A percentile compares a stretch with the other conserved stretches of the same genome.
Conservation (phyloP, 2,329 filamentous ascomycete species). For the Niveomyces coronatus region DNA sequence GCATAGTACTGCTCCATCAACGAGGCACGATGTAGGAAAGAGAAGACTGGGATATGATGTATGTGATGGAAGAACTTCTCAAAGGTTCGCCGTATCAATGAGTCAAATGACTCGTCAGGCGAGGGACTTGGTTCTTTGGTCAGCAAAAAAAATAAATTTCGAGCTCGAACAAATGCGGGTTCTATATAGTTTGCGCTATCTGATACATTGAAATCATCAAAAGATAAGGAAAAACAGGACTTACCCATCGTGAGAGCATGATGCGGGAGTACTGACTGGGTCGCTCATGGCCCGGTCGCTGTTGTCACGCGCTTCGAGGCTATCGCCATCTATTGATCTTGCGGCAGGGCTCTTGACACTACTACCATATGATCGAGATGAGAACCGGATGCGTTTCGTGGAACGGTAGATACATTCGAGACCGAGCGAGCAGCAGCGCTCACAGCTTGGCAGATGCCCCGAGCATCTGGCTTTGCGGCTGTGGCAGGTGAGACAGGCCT, state of each 20-base stretch:
- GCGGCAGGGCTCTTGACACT: slow-evolving; percentile 22
- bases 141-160: slow-evolving; percentile 11
- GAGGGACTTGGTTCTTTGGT: slow-evolving; percentile 17
- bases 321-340: slow-evolving; percentile 22
- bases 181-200: no score
- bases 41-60: slow-evolving; percentile 49
- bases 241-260: slow-evolving; percentile 25
- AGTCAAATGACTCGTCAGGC: slow-evolving; percentile 35
- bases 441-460: slow-evolving; percentile 45
- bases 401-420: slow-evolving; percentile 46
- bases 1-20: slow-evolving; percentile 49
- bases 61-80: slow-evolving; percentile 49
- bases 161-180: no score
- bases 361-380: slow-evolving; percentile 15
- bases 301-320: slow-evolving; percentile 23
- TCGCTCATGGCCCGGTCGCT: slow-evolving; percentile 26
- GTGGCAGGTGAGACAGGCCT: slow-evolving; percentile 48
- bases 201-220: no score
- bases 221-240: slow-evolving; percentile 11
- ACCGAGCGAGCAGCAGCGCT: slow-evolving; percentile 38
- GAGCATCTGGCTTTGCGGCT: slow-evolving; percentile 48
- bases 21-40: slow-evolving; percentile 48
- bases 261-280: slow-evolving; percentile 23
- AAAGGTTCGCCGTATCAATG: slow-evolving; percentile 41
- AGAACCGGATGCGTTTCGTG: slow-evolving; percentile 29